These are phyloP conservation scores for Acanthamoeba culbertsoni DNA, from an alignment of 208 protist genomes.

Conservation along the genomic window DNA sequence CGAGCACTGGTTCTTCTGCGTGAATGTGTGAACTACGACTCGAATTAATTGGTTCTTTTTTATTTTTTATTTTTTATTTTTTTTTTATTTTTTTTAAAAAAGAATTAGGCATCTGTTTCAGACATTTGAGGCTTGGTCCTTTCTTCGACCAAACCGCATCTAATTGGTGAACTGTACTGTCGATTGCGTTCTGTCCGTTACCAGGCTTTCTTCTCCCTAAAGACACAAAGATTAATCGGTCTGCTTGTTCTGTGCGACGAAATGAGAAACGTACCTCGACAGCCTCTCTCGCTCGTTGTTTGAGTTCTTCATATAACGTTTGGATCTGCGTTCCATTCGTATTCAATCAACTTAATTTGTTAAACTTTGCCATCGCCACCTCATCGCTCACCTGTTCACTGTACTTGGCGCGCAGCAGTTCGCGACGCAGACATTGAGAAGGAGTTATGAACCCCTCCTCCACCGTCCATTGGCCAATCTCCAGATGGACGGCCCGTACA, in stretches of 20 bases:
- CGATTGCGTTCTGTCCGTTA: too few species aligned
- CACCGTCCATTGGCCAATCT: conserved; percentile 30
- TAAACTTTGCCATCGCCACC: background rate
- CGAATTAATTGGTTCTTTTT: background rate
- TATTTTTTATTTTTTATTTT: background rate
- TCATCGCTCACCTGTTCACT: background rate
- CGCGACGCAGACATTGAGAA: background rate
- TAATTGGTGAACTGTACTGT: too few species aligned
- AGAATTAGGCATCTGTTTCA: background rate
- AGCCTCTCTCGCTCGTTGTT: background rate
- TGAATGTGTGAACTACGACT: background rate
- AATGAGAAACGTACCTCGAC: background rate
- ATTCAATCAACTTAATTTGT: background rate
- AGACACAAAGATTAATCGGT: background rate
- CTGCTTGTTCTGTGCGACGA: background rate
- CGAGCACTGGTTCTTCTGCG: too few species aligned
- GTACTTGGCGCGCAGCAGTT: background rate
- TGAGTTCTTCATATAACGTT: background rate
- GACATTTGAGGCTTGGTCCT: background rate
- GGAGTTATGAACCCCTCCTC: conserved; percentile 39
- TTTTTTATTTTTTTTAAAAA: background rate
- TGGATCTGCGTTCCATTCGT: background rate
- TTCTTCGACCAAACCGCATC: background rate
- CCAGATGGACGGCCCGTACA: conserved; percentile 45
- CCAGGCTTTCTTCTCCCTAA: too few species aligned